phyloP scores from a whole-genome alignment of 2,329 filamentous ascomycete genomes.

The Ceratocystis papillata region DNA sequence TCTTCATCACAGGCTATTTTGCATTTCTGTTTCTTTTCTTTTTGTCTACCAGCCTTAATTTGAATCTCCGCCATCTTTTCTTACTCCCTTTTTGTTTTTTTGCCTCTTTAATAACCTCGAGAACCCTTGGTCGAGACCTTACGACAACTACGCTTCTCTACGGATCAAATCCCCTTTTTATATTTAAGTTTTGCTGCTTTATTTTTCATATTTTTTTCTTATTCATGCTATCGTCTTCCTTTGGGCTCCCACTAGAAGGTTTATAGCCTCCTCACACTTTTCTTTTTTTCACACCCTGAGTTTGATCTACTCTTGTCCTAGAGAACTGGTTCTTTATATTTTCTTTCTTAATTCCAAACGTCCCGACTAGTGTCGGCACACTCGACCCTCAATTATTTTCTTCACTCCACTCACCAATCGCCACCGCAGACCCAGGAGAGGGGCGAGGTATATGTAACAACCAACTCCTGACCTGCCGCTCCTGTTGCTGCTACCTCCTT shows the following conservation, averaged over 20 bases:
- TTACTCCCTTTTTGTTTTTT: conserved; percentile 1
- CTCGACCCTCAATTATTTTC: neutral
- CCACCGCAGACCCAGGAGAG: neutral
- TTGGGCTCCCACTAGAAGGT: neutral
- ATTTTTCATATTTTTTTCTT: neutral
- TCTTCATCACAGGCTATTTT: conserved; percentile 9
- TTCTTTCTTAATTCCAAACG: neutral
- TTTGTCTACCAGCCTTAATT: neutral
- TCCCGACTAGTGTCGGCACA: neutral
- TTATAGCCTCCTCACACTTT: neutral
- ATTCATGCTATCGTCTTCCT: neutral
- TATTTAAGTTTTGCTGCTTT: conserved; percentile 2
- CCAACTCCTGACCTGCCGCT: neutral
- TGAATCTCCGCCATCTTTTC: neutral
- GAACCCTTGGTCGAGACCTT: too few species aligned
- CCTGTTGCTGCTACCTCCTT: neutral
- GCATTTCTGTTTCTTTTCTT: conserved; percentile 16
- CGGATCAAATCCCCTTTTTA: too few species aligned
- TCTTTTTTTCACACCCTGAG: neutral
- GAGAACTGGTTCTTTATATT: neutral
- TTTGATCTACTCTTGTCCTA: conserved; percentile 6
- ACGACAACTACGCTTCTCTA: too few species aligned
- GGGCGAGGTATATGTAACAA: conserved; percentile 9
- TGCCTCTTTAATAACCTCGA: neutral
- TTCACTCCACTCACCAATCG: neutral